Evolutionary conservation across 2,329 filamentous ascomycete genomes (phyloP), one percentile per base, ranked within the genome.

Genomic region (Xylariaceae sp.): DNA sequence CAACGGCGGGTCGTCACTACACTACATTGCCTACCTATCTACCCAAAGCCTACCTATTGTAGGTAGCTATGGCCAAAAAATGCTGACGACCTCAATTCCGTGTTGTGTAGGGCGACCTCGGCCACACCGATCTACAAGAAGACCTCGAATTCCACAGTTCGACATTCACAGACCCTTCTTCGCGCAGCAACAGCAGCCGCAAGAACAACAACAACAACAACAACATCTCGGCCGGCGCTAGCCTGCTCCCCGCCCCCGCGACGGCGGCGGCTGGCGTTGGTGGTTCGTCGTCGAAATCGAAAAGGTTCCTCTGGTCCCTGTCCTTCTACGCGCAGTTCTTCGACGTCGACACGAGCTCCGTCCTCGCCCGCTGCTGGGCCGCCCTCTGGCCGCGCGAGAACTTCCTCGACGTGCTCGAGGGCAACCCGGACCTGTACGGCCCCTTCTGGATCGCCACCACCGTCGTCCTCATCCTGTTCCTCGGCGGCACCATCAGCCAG

Each of bases 401-500:
- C 70, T 98, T 98, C 67, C 81, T 98, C 48, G 92, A 98, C 59
- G 88, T 97, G 24, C 76, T 98, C 18, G 92, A 98, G 61, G 92
- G 92, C 14, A 97, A 97, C 62, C 87, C 92, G 1, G 92, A 98
- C 59, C 70, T 98, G 23, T 98, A 98, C 70, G 90, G 90, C 1
- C 92, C 92, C 1, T 88, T 97, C 60, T 98, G 92, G 92, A 97
- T 98, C 66, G 92, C 92, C 8, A 97, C 92, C 1, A 97, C 92
- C 1, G 92, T 98, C 8, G 83, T 98, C 9, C 76, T 98, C 48
- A 97, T 98, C 44, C 68, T 98, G 21, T 98, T 98, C 66, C 63
- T 98, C 31, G 92, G 90, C 1, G 92, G 92, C 9, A 97, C 92
- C 0, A 95, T 98, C 50, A 94, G 83, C 59, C 84, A 92, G 64